Percentiles rank a stretch among this genome's conserved stretches.
These are phyloP conservation scores for Tuber magnatum DNA, from an alignment of 495 filamentous ascomycete species.

Conservation along the genomic window DNA sequence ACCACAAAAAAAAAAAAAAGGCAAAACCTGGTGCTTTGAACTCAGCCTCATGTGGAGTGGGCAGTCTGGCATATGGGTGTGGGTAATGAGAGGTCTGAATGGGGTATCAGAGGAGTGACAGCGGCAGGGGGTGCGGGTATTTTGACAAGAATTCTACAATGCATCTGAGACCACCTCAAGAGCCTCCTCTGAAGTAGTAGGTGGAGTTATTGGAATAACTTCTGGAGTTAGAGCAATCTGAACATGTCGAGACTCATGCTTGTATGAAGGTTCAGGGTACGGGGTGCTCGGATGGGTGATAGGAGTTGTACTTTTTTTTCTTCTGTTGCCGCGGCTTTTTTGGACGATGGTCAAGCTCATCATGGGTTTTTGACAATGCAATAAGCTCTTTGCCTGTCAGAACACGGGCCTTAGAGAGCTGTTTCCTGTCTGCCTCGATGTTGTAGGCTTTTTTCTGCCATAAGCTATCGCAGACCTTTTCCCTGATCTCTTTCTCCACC, in stretches of 20 bases:
- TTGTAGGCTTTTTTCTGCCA: too few relatives aligned
- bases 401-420: not conserved
- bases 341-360: not conserved
- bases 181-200: not conserved
- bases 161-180: not conserved
- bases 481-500: too few relatives aligned
- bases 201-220: not conserved
- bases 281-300: not conserved
- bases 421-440: not conserved
- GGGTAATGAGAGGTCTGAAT: not conserved
- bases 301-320: not conserved
- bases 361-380: not conserved
- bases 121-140: not conserved
- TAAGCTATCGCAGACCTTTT: too few relatives aligned
- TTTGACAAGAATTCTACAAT: not conserved
- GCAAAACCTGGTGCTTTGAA: not conserved
- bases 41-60: not conserved
- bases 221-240: not conserved
- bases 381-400: not conserved
- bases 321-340: not conserved
- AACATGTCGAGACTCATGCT: not conserved
- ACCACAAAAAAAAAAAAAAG: not conserved
- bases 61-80: too few relatives aligned
- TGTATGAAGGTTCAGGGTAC: not conserved
- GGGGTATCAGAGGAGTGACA: not conserved